Evolutionary conservation across 306 rosid genomes (phyloP), one percentile per base, ranked within the genome.

Genomic region (Canavalia gladiata): DNA sequence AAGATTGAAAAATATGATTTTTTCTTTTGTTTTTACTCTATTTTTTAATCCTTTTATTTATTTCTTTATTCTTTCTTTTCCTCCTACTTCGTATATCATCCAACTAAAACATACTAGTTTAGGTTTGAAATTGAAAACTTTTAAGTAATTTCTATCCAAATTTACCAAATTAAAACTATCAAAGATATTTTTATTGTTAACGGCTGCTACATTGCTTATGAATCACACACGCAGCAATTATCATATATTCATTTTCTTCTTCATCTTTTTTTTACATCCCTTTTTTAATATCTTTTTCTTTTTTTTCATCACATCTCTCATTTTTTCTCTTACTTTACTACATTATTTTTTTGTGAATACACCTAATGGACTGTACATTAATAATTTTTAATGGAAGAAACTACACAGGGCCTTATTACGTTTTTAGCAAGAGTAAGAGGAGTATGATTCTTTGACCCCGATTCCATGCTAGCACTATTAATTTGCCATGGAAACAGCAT

Each of bases 401-500:
- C 8, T 25, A 5, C n/a, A 2, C 42, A 34, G 18, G 8, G 43
- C 57, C 28, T 46, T 41, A 2, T 29, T 13, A 67, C 47, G 31
- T 28, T 55, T 78, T 35, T 11, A 18, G 42, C 55, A 8, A 30
- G 63, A 52, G 68, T 66, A 25, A 12, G 3, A n/a, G 10, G 55
- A 51, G 66, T 76, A 57, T 67, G 37, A 41, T 7, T 51, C 84
- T 63, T 34, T 71, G 34, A 49, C 35, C 35, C 35, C 25, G 30
- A 49, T 47, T 80, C 49, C 56, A 39, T 49, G 45, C 55, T 47
- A 47, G 28, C 72, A 81, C 52, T 56, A 10, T 39, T 57, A 57
- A 37, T 37, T 25, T 35, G 12, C 55, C 67, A 56, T 13, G 7
- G 39, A 18, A 79, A 58, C 56, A 13, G 31, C 81, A 55, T 56